Conservation (phyloP, 495 filamentous ascomycete species). For the Hypoxylon cercidicola region DNA sequence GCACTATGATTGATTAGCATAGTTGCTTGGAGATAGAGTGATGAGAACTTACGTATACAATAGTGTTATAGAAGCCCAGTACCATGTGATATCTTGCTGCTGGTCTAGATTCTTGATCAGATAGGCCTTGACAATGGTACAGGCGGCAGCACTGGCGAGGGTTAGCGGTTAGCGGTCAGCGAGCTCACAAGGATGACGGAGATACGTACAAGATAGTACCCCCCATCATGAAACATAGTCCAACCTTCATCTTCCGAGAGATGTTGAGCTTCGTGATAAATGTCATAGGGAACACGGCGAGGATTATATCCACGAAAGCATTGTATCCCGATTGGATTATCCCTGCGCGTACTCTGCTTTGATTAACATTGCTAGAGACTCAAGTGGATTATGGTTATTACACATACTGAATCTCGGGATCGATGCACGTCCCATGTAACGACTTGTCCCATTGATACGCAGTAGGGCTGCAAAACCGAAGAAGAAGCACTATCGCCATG, state of each 20-base stretch:
- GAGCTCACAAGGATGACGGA: background rate
- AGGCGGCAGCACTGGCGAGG: constrained; percentile 15
- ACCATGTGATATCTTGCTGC: constrained; percentile 23
- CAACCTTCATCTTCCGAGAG: constrained; percentile 48
- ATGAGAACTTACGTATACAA: constrained; percentile 32
- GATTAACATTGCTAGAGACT: constrained; percentile 1
- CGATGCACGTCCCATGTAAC: constrained; percentile 8
- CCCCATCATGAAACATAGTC: constrained; percentile 52
- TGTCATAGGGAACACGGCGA: constrained; percentile 48
- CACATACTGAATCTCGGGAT: constrained; percentile 10
- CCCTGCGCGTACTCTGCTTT: constrained; percentile 10
- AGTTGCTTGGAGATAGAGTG: background rate
- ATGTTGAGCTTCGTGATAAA: constrained; percentile 50
- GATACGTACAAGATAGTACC: constrained; percentile 50
- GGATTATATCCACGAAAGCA: constrained; percentile 48
- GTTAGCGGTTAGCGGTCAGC: too few relatives aligned
- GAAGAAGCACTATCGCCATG: constrained; percentile 17
- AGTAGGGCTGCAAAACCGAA: constrained; percentile 27
- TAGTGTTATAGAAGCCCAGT: constrained; percentile 23
- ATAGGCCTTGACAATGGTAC: constrained; percentile 29
- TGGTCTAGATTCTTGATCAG: constrained; percentile 16
- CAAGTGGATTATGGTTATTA: background rate
- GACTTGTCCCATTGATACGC: constrained; percentile 21
- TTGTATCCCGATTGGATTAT: constrained; percentile 37
- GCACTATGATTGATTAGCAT: constrained; percentile 5